Conservation (phyloP, 495 filamentous ascomycete genomes). For the Xylaria telfairii region DNA sequence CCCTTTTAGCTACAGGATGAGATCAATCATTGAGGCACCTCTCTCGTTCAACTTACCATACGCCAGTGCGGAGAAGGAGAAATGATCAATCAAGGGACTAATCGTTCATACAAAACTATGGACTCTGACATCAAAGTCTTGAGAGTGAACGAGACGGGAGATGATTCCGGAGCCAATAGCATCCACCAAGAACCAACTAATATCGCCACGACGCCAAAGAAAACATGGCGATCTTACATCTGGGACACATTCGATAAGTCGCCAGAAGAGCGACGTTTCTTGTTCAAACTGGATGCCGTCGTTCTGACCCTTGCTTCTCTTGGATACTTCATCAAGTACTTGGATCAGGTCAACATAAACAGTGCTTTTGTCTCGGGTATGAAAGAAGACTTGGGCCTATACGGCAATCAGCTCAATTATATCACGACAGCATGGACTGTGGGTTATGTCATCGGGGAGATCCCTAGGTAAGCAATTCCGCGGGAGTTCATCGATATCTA, state of each 20-base stretch:
- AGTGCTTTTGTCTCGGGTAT: conserved; percentile 65
- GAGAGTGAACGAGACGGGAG: conserved; percentile 39
- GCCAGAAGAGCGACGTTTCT: conserved; percentile 62
- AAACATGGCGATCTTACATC: conserved; percentile 50
- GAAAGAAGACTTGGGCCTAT: conserved; percentile 65
- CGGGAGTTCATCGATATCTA: conserved; percentile 33
- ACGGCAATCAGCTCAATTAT: conserved; percentile 59
- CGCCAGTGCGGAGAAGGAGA: neutral
- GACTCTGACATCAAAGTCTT: conserved; percentile 30
- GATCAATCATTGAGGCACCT: neutral
- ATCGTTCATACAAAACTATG: conserved; percentile 15
- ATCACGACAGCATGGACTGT: conserved; percentile 65
- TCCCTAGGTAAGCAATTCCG: conserved; percentile 54
- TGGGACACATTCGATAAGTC: conserved; percentile 70
- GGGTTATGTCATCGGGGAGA: conserved; percentile 67
- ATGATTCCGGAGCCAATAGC: conserved; percentile 17
- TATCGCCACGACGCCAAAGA: conserved; percentile 34
- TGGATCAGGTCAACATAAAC: conserved; percentile 65
- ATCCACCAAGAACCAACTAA: conserved; percentile 20
- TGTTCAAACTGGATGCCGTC: conserved; percentile 65
- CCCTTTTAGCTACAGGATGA: neutral
- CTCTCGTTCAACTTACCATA: neutral
- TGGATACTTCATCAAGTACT: conserved; percentile 65
- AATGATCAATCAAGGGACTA: neutral
- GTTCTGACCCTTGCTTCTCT: conserved; percentile 62